Conservation (phyloP, 2,329 filamentous ascomycete genomes). For the Bipolaris zeicola region DNA sequence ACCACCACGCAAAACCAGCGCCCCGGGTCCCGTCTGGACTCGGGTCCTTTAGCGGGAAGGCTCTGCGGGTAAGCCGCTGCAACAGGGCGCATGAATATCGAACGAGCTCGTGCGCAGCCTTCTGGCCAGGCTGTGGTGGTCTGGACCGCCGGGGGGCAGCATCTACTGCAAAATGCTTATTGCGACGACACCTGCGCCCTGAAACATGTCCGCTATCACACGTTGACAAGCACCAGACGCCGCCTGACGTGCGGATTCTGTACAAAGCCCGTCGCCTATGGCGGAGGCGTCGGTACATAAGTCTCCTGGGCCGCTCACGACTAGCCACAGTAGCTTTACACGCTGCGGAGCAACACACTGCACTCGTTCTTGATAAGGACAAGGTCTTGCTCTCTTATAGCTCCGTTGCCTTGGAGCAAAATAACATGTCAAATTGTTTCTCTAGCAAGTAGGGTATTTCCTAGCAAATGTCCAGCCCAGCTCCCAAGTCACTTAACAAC, state of each 20-base stretch:
- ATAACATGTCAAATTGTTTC: constrained; percentile 8
- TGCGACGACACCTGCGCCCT: constrained; percentile 34
- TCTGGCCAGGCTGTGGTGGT: constrained; percentile 26
- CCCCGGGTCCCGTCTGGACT: constrained; percentile 27
- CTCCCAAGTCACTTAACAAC: not conserved
- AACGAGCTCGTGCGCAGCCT: constrained; percentile 27
- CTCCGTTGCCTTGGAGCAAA: not conserved
- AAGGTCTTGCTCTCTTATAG: not conserved
- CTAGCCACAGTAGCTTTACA: not conserved
- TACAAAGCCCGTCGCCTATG: not conserved
- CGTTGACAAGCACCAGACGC: not conserved
- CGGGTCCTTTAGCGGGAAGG: constrained; percentile 30
- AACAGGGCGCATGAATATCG: constrained; percentile 19
- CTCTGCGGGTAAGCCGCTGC: constrained; percentile 32
- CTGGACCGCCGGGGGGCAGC: constrained; percentile 35
- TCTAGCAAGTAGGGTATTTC: constrained; percentile 17
- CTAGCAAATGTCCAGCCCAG: constrained; percentile 10
- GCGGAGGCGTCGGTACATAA: not conserved
- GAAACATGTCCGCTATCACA: not conserved
- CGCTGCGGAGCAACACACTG: not conserved
- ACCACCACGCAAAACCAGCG: constrained; percentile 22
- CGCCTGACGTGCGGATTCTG: not conserved
- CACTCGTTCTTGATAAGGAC: not conserved
- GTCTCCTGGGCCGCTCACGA: not conserved
- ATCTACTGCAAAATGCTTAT: constrained; percentile 41